phyloP scores from a whole-genome alignment of 2,329 filamentous ascomycete genomes.

The Myotisia sp. region DNA sequence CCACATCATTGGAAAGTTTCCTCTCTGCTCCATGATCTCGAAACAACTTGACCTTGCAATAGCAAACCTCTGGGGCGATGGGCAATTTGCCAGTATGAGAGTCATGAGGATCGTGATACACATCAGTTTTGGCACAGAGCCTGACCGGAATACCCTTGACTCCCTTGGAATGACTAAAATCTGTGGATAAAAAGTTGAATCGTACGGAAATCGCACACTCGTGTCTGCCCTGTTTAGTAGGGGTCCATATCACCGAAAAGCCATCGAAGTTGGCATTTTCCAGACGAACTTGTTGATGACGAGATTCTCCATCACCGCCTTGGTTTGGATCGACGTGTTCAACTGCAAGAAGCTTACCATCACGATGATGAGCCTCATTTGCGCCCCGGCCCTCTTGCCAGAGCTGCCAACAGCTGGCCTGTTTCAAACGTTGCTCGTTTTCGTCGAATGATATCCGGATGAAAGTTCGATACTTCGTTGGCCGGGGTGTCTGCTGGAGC shows the following conservation, averaged over 20 bases:
- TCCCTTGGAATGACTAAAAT: conserved; percentile 97
- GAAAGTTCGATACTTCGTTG: conserved; percentile 70
- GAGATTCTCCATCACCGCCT: conserved; percentile 41
- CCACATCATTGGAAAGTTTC: conserved; percentile 86
- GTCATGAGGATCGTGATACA: conserved; percentile 18
- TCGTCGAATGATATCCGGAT: conserved; percentile 96
- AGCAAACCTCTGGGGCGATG: conserved; percentile 45
- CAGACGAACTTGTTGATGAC: conserved; percentile 55
- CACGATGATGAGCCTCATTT: conserved; percentile 86
- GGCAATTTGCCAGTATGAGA: conserved; percentile 4
- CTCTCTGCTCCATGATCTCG: conserved; percentile 89
- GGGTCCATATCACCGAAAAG: conserved; percentile 81
- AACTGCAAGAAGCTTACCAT: conserved; percentile 78
- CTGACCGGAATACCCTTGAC: conserved; percentile 95
- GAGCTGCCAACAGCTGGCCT: conserved; percentile 70
- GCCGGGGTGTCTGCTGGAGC: conserved; percentile 40
- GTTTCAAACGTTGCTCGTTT: conserved; percentile 75
- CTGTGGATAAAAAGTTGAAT: conserved; percentile 96
- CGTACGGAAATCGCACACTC: conserved; percentile 82
- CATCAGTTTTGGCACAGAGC: conserved; percentile 77
- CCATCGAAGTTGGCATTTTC: conserved; percentile 79
- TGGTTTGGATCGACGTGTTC: conserved; percentile 64
- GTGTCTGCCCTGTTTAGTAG: conserved; percentile 49
- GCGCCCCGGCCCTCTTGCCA: conserved; percentile 96
- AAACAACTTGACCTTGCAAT: conserved; percentile 94